A percentile compares a stretch with the other conserved stretches of the same genome.
Conservation (phyloP, 306 rosid species). For the Malus orientalis region DNA sequence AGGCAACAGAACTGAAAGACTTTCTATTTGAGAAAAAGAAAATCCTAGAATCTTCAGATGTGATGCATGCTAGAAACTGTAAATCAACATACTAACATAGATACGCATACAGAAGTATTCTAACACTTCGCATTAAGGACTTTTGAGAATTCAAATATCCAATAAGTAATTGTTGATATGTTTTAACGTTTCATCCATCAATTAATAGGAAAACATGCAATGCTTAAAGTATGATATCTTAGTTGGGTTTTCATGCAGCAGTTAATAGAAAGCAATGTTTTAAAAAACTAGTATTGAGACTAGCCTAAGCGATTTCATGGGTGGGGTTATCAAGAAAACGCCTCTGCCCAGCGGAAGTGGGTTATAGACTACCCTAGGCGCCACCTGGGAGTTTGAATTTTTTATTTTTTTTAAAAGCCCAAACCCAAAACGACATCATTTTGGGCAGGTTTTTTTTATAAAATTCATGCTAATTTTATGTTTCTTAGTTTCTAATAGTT, state of each 20-base stretch:
- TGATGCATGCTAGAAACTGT: neutral
- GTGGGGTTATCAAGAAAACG: no score
- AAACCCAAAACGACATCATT: no score
- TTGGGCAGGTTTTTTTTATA: no score
- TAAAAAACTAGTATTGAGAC: no score
- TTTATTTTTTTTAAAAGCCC: no score
- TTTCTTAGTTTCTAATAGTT: no score
- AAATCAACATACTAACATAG: neutral
- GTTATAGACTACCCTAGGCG: no score
- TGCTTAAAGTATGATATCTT: neutral
- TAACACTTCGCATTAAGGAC: neutral
- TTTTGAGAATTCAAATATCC: neutral
- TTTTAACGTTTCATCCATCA: neutral
- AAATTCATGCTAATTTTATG: no score
- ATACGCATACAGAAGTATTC: neutral
- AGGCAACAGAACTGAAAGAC: neutral
- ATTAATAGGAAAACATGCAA: neutral
- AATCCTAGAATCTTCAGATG: neutral
- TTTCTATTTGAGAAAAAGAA: neutral
- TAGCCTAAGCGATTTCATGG: no score
- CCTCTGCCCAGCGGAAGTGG: no score
- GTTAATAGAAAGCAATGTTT: neutral
- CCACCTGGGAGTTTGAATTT: no score
- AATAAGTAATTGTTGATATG: neutral
- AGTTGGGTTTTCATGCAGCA: neutral